Evolutionary conservation across 495 filamentous ascomycete genomes (phyloP).

Genomic region (Penicillium bovifimosum): DNA sequence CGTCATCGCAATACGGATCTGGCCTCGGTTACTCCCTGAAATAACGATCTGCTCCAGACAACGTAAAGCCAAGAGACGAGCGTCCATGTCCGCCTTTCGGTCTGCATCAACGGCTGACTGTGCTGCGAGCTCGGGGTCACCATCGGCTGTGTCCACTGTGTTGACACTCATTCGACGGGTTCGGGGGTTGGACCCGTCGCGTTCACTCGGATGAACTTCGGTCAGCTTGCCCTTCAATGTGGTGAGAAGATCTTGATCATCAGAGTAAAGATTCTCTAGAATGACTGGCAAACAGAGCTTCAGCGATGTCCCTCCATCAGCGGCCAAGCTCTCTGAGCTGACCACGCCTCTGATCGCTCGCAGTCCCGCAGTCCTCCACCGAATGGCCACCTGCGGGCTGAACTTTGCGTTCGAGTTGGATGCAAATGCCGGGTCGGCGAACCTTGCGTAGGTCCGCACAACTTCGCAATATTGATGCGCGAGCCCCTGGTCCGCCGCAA

Average conservation of each 20-base stretch:
- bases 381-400: constrained; percentile 65
- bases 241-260: constrained; percentile 61
- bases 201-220: constrained; percentile 59
- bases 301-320: constrained; percentile 67
- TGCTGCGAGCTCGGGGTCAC: constrained; percentile 65
- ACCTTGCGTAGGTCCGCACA: constrained; percentile 68
- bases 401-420: constrained; percentile 39
- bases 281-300: constrained; percentile 73
- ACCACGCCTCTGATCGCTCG: constrained; percentile 73
- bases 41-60: constrained; percentile 76
- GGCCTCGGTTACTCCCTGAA: constrained; percentile 62
- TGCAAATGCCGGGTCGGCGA: constrained; percentile 48
- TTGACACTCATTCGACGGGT: constrained; percentile 70
- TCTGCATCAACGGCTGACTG: constrained; percentile 78
- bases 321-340: constrained; percentile 68
- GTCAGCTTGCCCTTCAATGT: constrained; percentile 55
- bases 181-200: constrained; percentile 51
- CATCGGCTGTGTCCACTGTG: constrained; percentile 59
- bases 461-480: constrained; percentile 75
- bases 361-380: constrained; percentile 77
- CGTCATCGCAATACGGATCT: constrained; percentile 67
- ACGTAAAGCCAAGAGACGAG: constrained; percentile 74
- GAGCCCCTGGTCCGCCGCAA: constrained; percentile 77
- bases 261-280: constrained; percentile 76
- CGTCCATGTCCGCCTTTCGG: constrained; percentile 77